phyloP scores from a whole-genome alignment of 169 alveolate species.

The Cystoisospora suis region DNA sequence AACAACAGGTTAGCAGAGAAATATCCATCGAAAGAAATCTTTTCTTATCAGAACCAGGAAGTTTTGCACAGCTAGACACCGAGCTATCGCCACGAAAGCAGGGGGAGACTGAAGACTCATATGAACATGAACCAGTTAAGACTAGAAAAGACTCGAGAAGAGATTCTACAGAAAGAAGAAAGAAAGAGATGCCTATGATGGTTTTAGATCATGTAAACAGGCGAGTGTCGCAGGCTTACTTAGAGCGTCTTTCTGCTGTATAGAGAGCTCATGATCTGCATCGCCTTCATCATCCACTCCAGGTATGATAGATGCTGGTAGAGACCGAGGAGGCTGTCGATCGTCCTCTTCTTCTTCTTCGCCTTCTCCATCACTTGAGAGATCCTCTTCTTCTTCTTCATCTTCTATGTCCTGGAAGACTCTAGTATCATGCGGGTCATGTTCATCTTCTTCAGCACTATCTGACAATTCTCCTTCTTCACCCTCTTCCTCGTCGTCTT shows the following conservation, averaged over 20 bases:
- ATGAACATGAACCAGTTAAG: too few relatives aligned
- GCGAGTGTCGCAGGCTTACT: not conserved
- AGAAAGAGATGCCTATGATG: not conserved
- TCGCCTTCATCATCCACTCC: too few relatives aligned
- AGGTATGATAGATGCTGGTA: too few relatives aligned
- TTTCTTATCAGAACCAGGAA: not conserved
- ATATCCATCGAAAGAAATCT: not conserved
- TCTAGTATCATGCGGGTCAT: too few relatives aligned
- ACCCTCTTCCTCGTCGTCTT: not conserved
- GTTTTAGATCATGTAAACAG: not conserved
- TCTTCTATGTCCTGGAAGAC: too few relatives aligned
- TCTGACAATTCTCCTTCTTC: not conserved
- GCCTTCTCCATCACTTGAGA: too few relatives aligned
- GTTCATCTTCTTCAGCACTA: not conserved
- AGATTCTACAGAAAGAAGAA: not conserved
- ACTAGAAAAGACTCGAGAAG: too few relatives aligned
- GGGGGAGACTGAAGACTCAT: too few relatives aligned
- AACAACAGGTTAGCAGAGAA: not conserved
- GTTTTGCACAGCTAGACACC: too few relatives aligned
- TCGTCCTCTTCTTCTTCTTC: too few relatives aligned
- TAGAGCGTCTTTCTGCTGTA: constrained; percentile 20
- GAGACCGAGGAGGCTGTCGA: too few relatives aligned
- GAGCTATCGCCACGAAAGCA: too few relatives aligned
- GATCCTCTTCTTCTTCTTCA: not conserved
- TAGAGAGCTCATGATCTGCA: constrained; percentile 22